phyloP scores from a whole-genome alignment of 805 yeast genomes.

The Yamadazyma olivae region DNA sequence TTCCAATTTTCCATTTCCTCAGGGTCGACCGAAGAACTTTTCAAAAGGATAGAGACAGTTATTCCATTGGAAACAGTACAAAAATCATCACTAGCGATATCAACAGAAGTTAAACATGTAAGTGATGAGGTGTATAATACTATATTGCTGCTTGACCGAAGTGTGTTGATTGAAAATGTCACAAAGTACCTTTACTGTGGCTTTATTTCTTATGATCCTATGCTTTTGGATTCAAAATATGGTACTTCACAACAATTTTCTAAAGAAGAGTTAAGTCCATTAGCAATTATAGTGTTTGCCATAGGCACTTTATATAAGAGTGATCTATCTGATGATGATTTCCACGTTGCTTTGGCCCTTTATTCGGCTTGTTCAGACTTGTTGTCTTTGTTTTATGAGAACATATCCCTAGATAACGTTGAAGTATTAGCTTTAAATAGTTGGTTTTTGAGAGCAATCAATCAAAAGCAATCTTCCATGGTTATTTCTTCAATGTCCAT shows the following conservation, averaged over 20 bases:
- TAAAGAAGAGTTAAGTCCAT: conserved; percentile 1
- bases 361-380: conserved; percentile 1
- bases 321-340: conserved; percentile 5
- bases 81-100: no score
- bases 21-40: no score
- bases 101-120: no score
- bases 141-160: conserved; percentile 2
- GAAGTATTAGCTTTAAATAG: conserved; percentile 3
- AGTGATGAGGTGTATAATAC: no score
- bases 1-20: no score
- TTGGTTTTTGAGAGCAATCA: conserved; percentile 6
- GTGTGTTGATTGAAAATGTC: conserved; percentile 3
- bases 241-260: neutral
- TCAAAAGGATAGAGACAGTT: no score
- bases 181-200: conserved; percentile 5
- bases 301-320: conserved; percentile 3
- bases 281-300: conserved; percentile 1
- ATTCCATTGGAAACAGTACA: no score
- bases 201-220: conserved; percentile 4
- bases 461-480: conserved; percentile 1
- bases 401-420: conserved; percentile 4
- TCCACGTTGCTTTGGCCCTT: neutral
- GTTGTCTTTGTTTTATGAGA: conserved; percentile 1
- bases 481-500: conserved; percentile 4
- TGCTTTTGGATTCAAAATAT: neutral